Percentiles rank a stretch among this genome's conserved stretches.
phyloP scores from a whole-genome alignment of 306 rosid species.

The Psophocarpus tetragonolobus region DNA sequence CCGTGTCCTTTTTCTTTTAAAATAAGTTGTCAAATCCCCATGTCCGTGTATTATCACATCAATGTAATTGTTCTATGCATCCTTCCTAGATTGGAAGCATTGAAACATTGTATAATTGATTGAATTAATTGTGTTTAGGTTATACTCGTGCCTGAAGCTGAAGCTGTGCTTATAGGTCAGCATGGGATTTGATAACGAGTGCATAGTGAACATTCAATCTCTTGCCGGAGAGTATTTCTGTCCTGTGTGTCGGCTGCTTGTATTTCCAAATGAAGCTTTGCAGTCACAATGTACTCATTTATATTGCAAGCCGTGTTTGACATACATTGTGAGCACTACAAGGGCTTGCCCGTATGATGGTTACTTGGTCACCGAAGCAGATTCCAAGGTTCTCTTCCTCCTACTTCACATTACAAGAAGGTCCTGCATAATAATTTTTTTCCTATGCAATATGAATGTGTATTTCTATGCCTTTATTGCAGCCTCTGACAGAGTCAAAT shows the following conservation, averaged over 20 bases:
- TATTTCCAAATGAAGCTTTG: conserved; percentile 87
- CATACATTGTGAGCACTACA: conserved; percentile 77
- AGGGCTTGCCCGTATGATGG: conserved; percentile 98
- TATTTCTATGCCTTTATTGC: conserved; percentile 41
- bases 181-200: conserved; percentile 98
- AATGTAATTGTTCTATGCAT: not conserved
- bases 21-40: not conserved
- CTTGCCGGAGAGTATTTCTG: conserved; percentile 99
- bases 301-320: conserved; percentile 93
- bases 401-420: not conserved
- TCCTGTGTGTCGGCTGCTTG: conserved; percentile 93
- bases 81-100: not conserved
- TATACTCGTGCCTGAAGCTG: conserved; percentile 48
- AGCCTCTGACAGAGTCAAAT: conserved; percentile 82
- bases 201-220: conserved; percentile 91
- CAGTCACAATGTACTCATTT: conserved; percentile 96
- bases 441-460: conserved; percentile 1
- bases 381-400: conserved; percentile 74
- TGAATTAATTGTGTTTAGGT: conserved; percentile 31
- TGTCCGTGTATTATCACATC: not conserved
- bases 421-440: not conserved
- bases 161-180: conserved; percentile 36
- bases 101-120: not conserved
- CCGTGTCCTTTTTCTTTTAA: not conserved
- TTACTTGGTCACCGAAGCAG: conserved; percentile 89